Base-by-base conservation (phyloP, 805 yeast genomes). In the Wickerhamiella sorbophila region DNA sequence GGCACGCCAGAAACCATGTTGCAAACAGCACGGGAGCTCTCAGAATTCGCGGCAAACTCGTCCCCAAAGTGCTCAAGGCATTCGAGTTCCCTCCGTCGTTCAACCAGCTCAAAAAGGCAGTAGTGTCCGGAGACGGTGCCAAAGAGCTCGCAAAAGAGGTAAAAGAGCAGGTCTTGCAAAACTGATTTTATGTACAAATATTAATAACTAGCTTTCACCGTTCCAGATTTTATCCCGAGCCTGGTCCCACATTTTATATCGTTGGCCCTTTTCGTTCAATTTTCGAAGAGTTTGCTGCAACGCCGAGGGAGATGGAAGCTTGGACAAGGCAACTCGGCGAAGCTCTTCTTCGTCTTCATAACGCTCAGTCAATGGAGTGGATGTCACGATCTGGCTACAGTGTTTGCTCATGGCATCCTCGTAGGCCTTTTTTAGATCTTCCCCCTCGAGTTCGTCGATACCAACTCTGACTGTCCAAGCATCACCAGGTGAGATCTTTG, bases 381-480 rank as follows among this genome's bases (percentile, higher is more conserved):
- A 46, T 49, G 62, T 27, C 45, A 49, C 41, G 45, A 42, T 44
- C 59, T 45, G 47, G 56, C 49, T 2, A 45, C 43, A 36, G 54
- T 40, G 42, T 53, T 59, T 26, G 50, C 56, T n/a, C 49, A 44
- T 29, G 55, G 47, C 39, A 52, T 57, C 5, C 42, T 40, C 3
- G 40, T 38, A 47, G 58, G 62, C 17, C 46, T 40, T 4, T 34
- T 38, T 14, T 40, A 37, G 34, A 4, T 40, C 42, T 8, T 24
- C 33, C 1, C 17, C 19, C 3, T 20, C 16, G 22, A 48, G 26
- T 26, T 31, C 43, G 31, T 14, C 46, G 14, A 68, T 49, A 4
- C 46, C 52, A 15, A 59, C 55, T 2, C 44, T 44, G 1, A 62
- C 57, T 4, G 45, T 51, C 73, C 74, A 69, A 8, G 49, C 45